A percentile compares a stretch with the other conserved stretches of the same genome.
These are phyloP conservation scores for Scenedesmus sp. DNA, from an alignment of 163 green algal genomes.

Conservation along the genomic window DNA sequence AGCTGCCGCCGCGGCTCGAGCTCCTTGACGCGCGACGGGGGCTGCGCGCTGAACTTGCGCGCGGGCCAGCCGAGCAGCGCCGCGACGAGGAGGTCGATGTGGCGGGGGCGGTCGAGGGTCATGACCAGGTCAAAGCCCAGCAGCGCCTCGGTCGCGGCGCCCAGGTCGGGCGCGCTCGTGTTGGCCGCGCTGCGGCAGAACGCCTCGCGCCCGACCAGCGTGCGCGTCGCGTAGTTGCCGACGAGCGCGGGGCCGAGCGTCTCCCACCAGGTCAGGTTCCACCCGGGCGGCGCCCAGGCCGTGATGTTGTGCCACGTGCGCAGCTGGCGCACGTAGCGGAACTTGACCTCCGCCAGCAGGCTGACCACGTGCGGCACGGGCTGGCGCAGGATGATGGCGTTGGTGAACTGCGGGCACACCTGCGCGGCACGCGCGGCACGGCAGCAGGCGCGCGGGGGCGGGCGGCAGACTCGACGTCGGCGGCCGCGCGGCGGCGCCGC, in stretches of 20 bases:
- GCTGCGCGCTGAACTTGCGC: constrained; percentile 35
- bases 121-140: constrained; percentile 41
- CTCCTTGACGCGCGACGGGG: constrained; percentile 11
- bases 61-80: constrained; percentile 26
- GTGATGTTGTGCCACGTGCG: constrained; percentile 15
- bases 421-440: background rate
- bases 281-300: constrained; percentile 25
- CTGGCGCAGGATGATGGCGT: constrained; percentile 29
- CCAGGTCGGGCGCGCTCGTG: background rate
- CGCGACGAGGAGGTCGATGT: constrained; percentile 36
- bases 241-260: constrained; percentile 30
- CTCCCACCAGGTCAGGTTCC: constrained; percentile 45
- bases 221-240: constrained; percentile 35
- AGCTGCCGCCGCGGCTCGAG: no score
- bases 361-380: constrained; percentile 32
- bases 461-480: no score
- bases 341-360: constrained; percentile 34
- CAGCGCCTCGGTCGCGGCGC: constrained; percentile 1
- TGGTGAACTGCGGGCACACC: constrained; percentile 32
- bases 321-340: constrained; percentile 30
- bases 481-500: no score
- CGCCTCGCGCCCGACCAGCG: constrained; percentile 9
- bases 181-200: constrained; percentile 37
- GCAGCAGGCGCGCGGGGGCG: background rate
- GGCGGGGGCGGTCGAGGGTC: constrained; percentile 7